Percentiles rank a stretch among this genome's conserved stretches.
Evolutionary conservation across 2,329 filamentous ascomycete genomes (phyloP).

Genomic region (Ophiocordyceps camponoti-floridani): DNA sequence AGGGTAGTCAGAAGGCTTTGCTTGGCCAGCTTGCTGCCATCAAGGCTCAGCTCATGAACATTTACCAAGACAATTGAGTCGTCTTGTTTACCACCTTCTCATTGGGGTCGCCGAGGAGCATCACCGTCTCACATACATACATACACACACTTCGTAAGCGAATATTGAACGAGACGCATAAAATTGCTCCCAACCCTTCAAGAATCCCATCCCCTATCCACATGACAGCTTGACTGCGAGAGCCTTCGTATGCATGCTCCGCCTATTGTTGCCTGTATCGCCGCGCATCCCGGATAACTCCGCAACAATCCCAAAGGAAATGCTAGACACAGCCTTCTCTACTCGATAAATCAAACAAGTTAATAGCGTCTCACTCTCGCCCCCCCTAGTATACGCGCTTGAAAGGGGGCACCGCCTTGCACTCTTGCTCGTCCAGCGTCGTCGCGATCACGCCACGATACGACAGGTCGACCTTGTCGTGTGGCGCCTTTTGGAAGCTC

Average conservation of each 20-base stretch:
- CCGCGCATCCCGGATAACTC: background rate
- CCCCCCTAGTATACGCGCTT: conserved; percentile 89
- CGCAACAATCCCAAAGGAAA: background rate
- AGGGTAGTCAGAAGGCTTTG: background rate
- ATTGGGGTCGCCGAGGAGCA: background rate
- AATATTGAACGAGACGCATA: no score
- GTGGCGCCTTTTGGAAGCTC: conserved; percentile 84
- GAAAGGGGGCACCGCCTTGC: conserved; percentile 90
- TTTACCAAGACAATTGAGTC: background rate
- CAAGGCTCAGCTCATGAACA: background rate
- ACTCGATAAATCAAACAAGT: no score
- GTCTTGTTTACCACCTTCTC: background rate
- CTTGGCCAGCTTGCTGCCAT: background rate
- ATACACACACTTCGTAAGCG: no score
- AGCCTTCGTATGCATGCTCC: no score
- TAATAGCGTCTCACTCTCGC: no score
- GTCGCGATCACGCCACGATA: conserved; percentile 71
- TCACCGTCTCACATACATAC: no score
- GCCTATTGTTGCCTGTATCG: background rate
- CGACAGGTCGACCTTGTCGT: conserved; percentile 68
- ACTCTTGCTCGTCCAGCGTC: conserved; percentile 89
- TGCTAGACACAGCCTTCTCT: background rate
- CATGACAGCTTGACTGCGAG: no score
- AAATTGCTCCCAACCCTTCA: no score
- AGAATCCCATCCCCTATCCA: no score